These are phyloP conservation scores for Chlorella sp. DNA, from an alignment of 139 green algal genomes.

Conservation along the genomic window DNA sequence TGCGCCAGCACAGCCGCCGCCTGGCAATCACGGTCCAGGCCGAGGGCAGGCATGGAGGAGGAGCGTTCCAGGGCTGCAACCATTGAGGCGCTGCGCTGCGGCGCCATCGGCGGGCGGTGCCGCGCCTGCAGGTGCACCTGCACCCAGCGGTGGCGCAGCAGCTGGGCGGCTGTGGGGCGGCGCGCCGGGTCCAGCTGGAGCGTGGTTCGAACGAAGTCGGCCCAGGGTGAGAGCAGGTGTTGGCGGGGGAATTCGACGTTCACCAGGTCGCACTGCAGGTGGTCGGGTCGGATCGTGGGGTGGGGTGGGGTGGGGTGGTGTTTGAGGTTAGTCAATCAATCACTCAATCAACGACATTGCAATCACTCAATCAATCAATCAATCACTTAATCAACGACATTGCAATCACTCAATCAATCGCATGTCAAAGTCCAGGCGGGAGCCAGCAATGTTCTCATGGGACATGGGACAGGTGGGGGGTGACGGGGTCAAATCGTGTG, in stretches of 20 bases:
- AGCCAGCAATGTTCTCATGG: no score
- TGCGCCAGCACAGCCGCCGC: neutral
- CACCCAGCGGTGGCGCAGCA: constrained; percentile 81
- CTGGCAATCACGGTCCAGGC: neutral
- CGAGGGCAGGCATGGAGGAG: neutral
- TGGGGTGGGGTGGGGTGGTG: neutral
- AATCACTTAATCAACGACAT: no score
- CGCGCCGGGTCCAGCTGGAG: constrained; percentile 72
- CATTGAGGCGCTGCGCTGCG: neutral
- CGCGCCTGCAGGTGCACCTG: constrained; percentile 17
- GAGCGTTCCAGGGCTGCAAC: neutral
- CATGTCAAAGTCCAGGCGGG: no score
- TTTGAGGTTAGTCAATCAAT: no score
- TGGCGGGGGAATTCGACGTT: neutral
- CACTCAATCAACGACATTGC: no score
- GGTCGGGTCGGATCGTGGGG: neutral
- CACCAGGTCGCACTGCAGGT: constrained; percentile 18
- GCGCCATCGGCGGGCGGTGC: constrained; percentile 1
- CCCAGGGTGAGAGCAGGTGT: constrained; percentile 34
- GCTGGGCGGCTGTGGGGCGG: constrained; percentile 64
- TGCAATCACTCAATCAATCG: no score
- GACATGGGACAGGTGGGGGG: constrained; percentile 27
- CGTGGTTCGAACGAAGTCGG: constrained; percentile 56
- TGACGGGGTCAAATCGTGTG: no score
- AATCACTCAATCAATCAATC: no score